Evolutionary conservation across 495 filamentous ascomycete species (phyloP).

Genomic region (Penicillium paradoxum): DNA sequence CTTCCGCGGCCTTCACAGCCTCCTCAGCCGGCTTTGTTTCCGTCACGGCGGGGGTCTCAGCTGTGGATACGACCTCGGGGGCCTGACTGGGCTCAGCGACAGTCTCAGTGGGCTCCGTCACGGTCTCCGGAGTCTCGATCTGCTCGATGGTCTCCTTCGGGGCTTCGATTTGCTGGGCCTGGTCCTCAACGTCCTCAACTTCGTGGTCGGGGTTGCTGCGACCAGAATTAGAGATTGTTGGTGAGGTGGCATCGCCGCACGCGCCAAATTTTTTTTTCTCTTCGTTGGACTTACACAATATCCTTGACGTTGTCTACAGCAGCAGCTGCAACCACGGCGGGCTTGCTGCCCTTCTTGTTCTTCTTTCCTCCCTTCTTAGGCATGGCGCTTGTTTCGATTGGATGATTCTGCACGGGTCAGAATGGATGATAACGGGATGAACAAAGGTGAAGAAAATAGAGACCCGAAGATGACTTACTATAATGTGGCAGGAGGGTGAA

Average conservation of each 20-base stretch:
- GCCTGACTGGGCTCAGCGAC: conserved; percentile 19
- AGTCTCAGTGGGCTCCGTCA: conserved; percentile 21
- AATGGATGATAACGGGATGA: conserved; percentile 1
- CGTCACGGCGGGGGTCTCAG: conserved; percentile 15
- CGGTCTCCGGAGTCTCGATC: conserved; percentile 6
- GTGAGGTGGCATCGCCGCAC: conserved; percentile 3
- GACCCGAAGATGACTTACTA: conserved; percentile 4
- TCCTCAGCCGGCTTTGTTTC: conserved; percentile 13
- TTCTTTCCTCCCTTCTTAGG: conserved; percentile 45
- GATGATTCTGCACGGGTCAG: conserved; percentile 13
- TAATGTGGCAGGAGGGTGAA: conserved; percentile 2
- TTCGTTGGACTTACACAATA: conserved; percentile 35
- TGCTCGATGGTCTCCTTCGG: conserved; percentile 18
- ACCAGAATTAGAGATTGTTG: background rate
- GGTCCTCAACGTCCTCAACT: conserved; percentile 45
- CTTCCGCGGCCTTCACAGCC: conserved; percentile 15
- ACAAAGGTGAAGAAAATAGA: conserved; percentile 1
- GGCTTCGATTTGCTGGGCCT: conserved; percentile 30
- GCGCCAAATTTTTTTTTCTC: conserved; percentile 3
- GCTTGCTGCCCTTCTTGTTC: conserved; percentile 34
- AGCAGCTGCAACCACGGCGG: conserved; percentile 25
- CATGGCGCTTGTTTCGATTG: conserved; percentile 31
- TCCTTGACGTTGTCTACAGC: conserved; percentile 22
- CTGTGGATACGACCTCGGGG: conserved; percentile 9
- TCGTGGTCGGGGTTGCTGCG: conserved; percentile 32